phyloP scores from a whole-genome alignment of 1,284 basidiomycete genomes.

The Moesziomyces globuligerus region DNA sequence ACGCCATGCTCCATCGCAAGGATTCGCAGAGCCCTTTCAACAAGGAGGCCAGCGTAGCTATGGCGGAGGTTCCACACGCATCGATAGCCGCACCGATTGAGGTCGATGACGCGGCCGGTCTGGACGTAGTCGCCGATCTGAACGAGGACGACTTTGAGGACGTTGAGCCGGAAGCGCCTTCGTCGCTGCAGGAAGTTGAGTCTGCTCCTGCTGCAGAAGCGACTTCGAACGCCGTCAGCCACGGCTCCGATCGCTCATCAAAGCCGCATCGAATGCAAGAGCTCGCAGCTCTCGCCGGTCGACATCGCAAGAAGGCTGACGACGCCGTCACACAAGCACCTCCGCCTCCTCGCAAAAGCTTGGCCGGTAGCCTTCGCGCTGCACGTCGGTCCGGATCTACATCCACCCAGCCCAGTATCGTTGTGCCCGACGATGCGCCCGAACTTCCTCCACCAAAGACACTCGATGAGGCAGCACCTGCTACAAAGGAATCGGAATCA shows the following conservation, averaged over 20 bases:
- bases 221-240: not conserved
- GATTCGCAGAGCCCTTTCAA: too few relatives aligned
- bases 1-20: slow-evolving; percentile 13
- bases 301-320: slow-evolving; percentile 3
- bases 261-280: slow-evolving; percentile 38
- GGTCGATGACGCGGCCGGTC: too few relatives aligned
- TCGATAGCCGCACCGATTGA: too few relatives aligned
- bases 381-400: slow-evolving; percentile 31
- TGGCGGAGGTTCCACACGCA: too few relatives aligned
- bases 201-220: not conserved
- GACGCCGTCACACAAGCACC: slow-evolving; percentile 3
- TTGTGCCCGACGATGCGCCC: slow-evolving; percentile 7
- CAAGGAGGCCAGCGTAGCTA: too few relatives aligned
- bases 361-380: slow-evolving; percentile 37
- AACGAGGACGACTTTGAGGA: slow-evolving; percentile 43
- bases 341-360: slow-evolving; percentile 36
- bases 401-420: not conserved
- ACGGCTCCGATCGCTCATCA: not conserved
- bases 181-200: slow-evolving; percentile 17
- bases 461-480: not conserved
- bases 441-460: slow-evolving; percentile 1
- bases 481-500: not conserved
- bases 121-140: slow-evolving; percentile 11
- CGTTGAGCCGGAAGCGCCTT: slow-evolving; percentile 18
- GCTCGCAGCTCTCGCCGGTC: slow-evolving; percentile 35